Base-by-base conservation (phyloP, 192 early-diverging fungal genomes). In the Coemansia sp. region DNA sequence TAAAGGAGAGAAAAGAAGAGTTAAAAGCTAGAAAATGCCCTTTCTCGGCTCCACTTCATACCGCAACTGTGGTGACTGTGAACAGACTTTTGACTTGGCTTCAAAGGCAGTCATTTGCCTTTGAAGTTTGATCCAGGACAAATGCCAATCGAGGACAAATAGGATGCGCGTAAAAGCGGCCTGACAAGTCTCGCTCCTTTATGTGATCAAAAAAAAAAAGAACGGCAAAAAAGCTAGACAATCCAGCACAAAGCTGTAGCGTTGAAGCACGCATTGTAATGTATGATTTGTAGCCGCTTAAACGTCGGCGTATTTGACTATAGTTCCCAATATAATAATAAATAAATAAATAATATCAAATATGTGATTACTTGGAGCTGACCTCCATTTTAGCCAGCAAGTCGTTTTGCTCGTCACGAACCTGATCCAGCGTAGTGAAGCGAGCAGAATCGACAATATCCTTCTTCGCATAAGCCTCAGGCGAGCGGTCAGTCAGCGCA, bases 361-460 rank as follows among this genome's bases (percentile, higher is more conserved):
- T 42, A 14, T 13, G 40, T 42, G 14, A 11, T 42, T 42, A 42
- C 40, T 42, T 42, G 40, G 40, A 11, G 16, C 40, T 42, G 40
- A 14, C 51, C 31, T 67, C 53, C 66, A 66, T 78, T 14, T 66
- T 70, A 35, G 78, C 73, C 64, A 81, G 59, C 54, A 78, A 37
- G 42, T 81, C 83, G 68, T 81, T 85, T 40, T 65, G 64, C 24
- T 69, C 75, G 50, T 76, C 78, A 4, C 68, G 42, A 4, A 42
- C 48, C 2, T 56, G 51, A 9, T 71, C 80, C 6, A 83, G 36
- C 63, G 74, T 60, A 24, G 64, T 59, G 21, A 74, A 62, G n/a
- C 79, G 57, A 3, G 42, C 64, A 10, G 70, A 66, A 4, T 48
- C 63, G 14, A 45, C 42, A 2, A 19, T 44, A 27, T 24, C 31